Evolutionary conservation across 257 asterid species (phyloP), one percentile per base, ranked within the genome.

Genomic region (Solanum microdontum): DNA sequence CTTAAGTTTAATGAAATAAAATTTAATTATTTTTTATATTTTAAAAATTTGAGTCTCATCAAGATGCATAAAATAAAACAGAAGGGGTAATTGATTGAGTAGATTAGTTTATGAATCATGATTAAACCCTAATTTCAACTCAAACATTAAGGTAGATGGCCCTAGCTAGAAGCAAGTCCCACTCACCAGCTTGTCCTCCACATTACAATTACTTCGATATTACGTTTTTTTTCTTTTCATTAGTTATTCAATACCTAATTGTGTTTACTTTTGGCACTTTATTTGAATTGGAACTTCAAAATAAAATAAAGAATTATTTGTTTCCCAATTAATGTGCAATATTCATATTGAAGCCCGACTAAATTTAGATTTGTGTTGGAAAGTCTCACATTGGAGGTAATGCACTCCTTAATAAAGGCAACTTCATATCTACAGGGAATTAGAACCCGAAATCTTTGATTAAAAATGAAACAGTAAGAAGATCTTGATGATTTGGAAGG

Each of bases 391-490:
- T 48, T 0, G 21, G 0, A 0, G 8, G 8, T 2, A 15, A 51
- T 51, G 3, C 21, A 48, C 21, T 48, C 60, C 21, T 3, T 48
- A 14, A 48, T 0, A 48, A 48, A 51, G 0, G 7, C 0, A 2
- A 51, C 21, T 51, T 1, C 6, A 51, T 51, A 51, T 5, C 1
- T 0, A 51, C 1, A 0, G 3, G 1, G 23, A 51, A 2, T 1
- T 7, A 0, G 4, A 51, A 51, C 9, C 0, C 0, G 9, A 51
- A 6, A 6, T 1, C 1, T 51, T 3, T 51, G 60, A 55, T 55
- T 17, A 17, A 55, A 0, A 6, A 55, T 15, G 3, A 48, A 48
- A 0, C 8, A 48, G 60, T 0, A 48, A 48, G 5, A 58, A 19
- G 15, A 39, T 6, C 21, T 6, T 77, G 12, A 11, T 77, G 62